A percentile compares a stretch with the other conserved stretches of the same genome.
Evolutionary conservation across 1,139 yeast species (phyloP).

Genomic region (Hanseniaspora sp.): DNA sequence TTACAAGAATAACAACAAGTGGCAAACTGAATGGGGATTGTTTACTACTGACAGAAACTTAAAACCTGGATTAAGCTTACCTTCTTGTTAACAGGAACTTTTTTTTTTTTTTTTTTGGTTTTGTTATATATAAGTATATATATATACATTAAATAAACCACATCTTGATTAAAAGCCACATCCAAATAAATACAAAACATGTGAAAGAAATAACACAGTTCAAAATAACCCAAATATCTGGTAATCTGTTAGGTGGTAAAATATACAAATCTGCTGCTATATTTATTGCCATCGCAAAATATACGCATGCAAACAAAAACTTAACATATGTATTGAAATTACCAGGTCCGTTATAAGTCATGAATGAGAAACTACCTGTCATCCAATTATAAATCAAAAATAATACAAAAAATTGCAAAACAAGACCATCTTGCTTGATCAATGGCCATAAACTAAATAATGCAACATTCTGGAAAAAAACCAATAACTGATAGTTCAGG

Average conservation of each 20-base stretch:
- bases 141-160: not conserved
- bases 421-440: conserved; percentile 60
- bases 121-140: not conserved
- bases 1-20: conserved; percentile 38
- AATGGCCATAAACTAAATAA: conserved; percentile 83
- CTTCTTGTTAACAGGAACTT: conserved; percentile 16
- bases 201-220: conserved; percentile 66
- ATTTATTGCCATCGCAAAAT: conserved; percentile 41
- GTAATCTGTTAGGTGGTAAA: conserved; percentile 50
- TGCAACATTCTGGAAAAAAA: conserved; percentile 45
- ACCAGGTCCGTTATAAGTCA: conserved; percentile 34
- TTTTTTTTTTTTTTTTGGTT: too few relatives aligned
- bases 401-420: conserved; percentile 57
- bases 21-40: conserved; percentile 70
- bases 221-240: conserved; percentile 76
- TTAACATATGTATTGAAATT: conserved; percentile 33
- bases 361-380: conserved; percentile 46
- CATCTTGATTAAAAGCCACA: conserved; percentile 57
- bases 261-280: conserved; percentile 46
- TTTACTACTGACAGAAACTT: conserved; percentile 41
- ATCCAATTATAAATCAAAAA: conserved; percentile 72
- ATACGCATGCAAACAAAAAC: conserved; percentile 46
- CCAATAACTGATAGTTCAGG: not conserved
- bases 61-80: conserved; percentile 31
- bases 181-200: conserved; percentile 64